A percentile compares a stretch with the other conserved stretches of the same genome.
These are phyloP conservation scores for Zygosaccharomyces pseudorouxii DNA, from an alignment of 805 yeast species.

Conservation along the genomic window DNA sequence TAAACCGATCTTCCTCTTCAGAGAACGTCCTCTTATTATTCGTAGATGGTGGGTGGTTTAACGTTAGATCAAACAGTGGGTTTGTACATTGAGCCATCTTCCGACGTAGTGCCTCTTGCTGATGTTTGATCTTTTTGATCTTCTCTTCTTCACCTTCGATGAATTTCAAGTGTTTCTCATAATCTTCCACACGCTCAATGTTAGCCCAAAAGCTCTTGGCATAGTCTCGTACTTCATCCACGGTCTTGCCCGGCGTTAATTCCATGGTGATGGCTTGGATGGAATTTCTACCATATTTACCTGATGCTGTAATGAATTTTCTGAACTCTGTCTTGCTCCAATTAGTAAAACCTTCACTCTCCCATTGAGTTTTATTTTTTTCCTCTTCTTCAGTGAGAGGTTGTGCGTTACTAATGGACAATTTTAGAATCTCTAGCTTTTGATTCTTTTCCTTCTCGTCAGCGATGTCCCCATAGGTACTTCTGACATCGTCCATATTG, in stretches of 20 bases:
- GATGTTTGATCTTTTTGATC: conserved; percentile 56
- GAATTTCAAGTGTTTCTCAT: conserved; percentile 73
- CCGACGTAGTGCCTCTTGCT: conserved; percentile 72
- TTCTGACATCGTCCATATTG: conserved; percentile 50
- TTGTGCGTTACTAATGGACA: conserved; percentile 69
- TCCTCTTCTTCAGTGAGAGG: conserved; percentile 83
- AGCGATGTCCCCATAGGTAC: conserved; percentile 35
- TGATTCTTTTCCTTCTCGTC: conserved; percentile 42
- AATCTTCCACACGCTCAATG: conserved; percentile 77
- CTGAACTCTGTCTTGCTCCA: conserved; percentile 89
- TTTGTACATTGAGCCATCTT: conserved; percentile 65
- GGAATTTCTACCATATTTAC: conserved; percentile 78
- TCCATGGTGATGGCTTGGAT: conserved; percentile 67
- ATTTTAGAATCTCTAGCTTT: conserved; percentile 57
- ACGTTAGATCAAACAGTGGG: conserved; percentile 74
- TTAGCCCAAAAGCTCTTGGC: conserved; percentile 78
- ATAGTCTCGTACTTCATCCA: conserved; percentile 75
- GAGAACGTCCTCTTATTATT: conserved; percentile 64
- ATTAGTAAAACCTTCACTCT: conserved; percentile 64
- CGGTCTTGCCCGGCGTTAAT: conserved; percentile 68
- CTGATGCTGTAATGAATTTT: conserved; percentile 67
- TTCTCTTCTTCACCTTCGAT: conserved; percentile 90
- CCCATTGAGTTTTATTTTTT: conserved; percentile 51
- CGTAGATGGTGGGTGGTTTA: conserved; percentile 69
- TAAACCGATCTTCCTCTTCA: conserved; percentile 87